phyloP scores from a whole-genome alignment of 768 basidiomycete genomes.

The Collybiopsis confluens region DNA sequence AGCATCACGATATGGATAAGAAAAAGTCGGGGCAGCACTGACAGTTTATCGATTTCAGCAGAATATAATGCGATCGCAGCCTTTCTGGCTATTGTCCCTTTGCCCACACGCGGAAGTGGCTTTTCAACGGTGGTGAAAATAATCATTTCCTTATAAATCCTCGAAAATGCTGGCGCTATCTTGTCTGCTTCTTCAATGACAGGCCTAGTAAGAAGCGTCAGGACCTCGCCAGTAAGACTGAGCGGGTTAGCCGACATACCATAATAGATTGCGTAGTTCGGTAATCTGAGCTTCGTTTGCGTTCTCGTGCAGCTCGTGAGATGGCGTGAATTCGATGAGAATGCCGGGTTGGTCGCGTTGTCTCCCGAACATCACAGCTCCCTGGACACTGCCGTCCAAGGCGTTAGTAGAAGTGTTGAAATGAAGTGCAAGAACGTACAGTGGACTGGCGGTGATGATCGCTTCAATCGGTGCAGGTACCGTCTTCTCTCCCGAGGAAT shows the following conservation, averaged over 20 bases:
- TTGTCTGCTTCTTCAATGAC: slow-evolving; percentile 40
- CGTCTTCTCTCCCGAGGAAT: slow-evolving; percentile 26
- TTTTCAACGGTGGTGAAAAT: slow-evolving; percentile 31
- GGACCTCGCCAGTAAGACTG: too few relatives aligned
- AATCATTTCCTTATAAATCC: slow-evolving; percentile 51
- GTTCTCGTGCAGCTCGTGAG: slow-evolving; percentile 21
- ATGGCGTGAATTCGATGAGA: slow-evolving; percentile 25
- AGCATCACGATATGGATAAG: slow-evolving; percentile 15
- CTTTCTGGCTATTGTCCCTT: slow-evolving; percentile 45
- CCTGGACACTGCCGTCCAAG: slow-evolving; percentile 16
- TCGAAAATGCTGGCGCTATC: slow-evolving; percentile 35
- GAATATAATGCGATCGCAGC: slow-evolving; percentile 38
- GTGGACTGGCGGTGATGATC: slow-evolving; percentile 16
- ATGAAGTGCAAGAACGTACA: slow-evolving; percentile 19
- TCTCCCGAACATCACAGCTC: slow-evolving; percentile 39
- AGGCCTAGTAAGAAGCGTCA: slow-evolving; percentile 20
- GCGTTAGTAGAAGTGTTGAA: neutral
- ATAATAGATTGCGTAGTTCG: slow-evolving; percentile 31
- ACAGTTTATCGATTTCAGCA: slow-evolving; percentile 45
- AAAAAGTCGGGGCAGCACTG: slow-evolving; percentile 9
- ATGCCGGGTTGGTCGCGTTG: slow-evolving; percentile 18
- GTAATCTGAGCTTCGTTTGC: slow-evolving; percentile 16
- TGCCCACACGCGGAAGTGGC: slow-evolving; percentile 41
- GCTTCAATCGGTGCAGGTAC: slow-evolving; percentile 25
- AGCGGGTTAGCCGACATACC: slow-evolving; percentile 20